These are phyloP conservation scores for Ustilago hordei DNA, from an alignment of 1,284 basidiomycete genomes.

Conservation along the genomic window DNA sequence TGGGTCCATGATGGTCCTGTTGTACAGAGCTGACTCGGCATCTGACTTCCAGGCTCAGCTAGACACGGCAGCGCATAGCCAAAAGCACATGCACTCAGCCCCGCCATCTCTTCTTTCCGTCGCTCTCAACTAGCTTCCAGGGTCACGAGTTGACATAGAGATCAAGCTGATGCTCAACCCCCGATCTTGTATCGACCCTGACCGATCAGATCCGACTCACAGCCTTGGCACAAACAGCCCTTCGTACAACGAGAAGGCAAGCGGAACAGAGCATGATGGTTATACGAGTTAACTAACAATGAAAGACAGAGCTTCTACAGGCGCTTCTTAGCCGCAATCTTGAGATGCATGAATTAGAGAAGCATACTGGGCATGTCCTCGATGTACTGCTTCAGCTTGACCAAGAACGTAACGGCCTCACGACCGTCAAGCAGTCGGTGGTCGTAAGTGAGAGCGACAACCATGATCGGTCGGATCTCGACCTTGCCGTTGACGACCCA, in stretches of 20 bases:
- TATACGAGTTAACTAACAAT: neutral
- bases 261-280: conserved; percentile 5
- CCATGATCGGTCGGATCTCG: conserved; percentile 96
- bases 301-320: neutral
- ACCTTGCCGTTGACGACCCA: conserved; percentile 78
- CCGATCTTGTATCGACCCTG: neutral
- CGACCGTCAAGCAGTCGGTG: conserved; percentile 94
- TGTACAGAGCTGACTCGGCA: neutral
- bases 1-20: neutral
- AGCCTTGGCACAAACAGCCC: neutral
- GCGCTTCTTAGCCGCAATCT: neutral
- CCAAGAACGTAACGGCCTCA: conserved; percentile 97
- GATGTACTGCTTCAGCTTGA: conserved; percentile 74
- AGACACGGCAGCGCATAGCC: neutral
- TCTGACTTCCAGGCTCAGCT: neutral
- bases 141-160: neutral
- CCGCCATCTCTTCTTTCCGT: conserved; percentile 2
- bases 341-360: conserved; percentile 29
- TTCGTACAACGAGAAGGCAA: neutral
- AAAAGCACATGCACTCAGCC: neutral
- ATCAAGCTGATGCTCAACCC: neutral
- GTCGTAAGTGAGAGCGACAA: conserved; percentile 86
- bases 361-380: conserved; percentile 69
- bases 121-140: neutral
- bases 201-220: neutral